Base-by-base conservation (phyloP, 495 filamentous ascomycete genomes). In the Penicillium nucicola region DNA sequence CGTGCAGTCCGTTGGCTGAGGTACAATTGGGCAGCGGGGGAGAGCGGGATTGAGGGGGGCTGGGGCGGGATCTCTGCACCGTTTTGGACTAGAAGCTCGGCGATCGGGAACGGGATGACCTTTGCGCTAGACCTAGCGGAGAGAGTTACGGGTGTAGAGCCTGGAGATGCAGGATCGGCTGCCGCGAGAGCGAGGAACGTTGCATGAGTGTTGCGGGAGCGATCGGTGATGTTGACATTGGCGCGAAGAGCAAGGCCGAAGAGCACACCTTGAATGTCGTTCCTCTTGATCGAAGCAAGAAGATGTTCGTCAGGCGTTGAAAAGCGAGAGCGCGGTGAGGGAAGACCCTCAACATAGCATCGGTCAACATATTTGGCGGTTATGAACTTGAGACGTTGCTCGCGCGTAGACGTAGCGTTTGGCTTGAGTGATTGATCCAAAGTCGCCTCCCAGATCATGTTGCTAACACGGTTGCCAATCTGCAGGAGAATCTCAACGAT, bases 391-490 rank as follows among this genome's bases (percentile, higher is more conserved):
- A 97, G 77, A 14, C 93, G 80, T 62, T 93, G 88, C 59, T 99
- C 93, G 20, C 93, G 82, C 3, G 85, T 91, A 9, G 95, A 88
- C 39, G 82, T 79, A 2, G 87, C 77, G 4, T 74, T 68, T 7
- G 90, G 92, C 58, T 93, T 96, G 28, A 76, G 65, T 18, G 71
- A 65, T 17, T 79, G 79, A 52, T 95, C 88, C 18, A 96, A 75
- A 42, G 70, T 92, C 19, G 90, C 87, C 71, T 99, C 93, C 87
- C 90, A 99, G 13, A 99, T 78, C 85, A 93, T 91, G 63, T 99
- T 99, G 53, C 90, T 93, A 19, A 96, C 83, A 20, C 90, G 82
- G 64, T 99, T 99, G 43, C 95, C 95, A 50, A 97, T 81, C 32
- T 90, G 85, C 46, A 96, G 77, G 11, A 99, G 80, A n/a, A 97